Evolutionary conservation across 129 eudicot genomes (phyloP), one percentile per base, ranked within the genome.

Genomic region (Deinandra increscens): DNA sequence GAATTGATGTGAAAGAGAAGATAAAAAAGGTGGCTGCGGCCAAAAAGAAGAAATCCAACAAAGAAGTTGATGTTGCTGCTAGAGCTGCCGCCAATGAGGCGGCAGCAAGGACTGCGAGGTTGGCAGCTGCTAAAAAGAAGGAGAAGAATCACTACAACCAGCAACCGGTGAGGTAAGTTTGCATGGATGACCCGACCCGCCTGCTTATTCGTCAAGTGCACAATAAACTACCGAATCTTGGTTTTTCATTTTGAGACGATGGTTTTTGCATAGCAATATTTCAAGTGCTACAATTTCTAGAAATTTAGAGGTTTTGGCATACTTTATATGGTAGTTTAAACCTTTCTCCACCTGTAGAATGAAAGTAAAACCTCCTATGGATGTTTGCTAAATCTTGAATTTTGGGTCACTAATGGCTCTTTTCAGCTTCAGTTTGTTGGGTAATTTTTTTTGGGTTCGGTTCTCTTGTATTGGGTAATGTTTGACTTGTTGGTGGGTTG

Each of bases 101-200:
- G 53, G 96, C 97, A 14, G 92, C 97, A 9, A 87, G 97, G 85
- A 91, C 66, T 74, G 95, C 95, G 23, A 87, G 66, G 80, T 82
- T 91, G 41, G 97, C 96, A 29, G 89, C 97, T 20, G 88, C 97
- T 43, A 88, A 87, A 84, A 91, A 91, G 77, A 91, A 91, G 80
- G 96, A 91, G 88, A 88, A 91, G 88, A 91, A 78, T 71, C 95
- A 88, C 81, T 91, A 91, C 82, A 87, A 91, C 76, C 97, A 91
- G 85, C 97, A 91, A 77, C 97, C 97, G 1, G 84, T 79, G 68
- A 75, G 96, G 76, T 91, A 85, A 81, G 72, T n/a, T 41, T 0
- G 15, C 1, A 9, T 44, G 6, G 78, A 73, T 73, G 42, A 20
- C 53, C 54, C 38, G 42, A 20, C 53, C 54, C 38, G 33, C 45